Evolutionary conservation across 305 asterid species (phyloP).

Genomic region (Fraxinus sp.): DNA sequence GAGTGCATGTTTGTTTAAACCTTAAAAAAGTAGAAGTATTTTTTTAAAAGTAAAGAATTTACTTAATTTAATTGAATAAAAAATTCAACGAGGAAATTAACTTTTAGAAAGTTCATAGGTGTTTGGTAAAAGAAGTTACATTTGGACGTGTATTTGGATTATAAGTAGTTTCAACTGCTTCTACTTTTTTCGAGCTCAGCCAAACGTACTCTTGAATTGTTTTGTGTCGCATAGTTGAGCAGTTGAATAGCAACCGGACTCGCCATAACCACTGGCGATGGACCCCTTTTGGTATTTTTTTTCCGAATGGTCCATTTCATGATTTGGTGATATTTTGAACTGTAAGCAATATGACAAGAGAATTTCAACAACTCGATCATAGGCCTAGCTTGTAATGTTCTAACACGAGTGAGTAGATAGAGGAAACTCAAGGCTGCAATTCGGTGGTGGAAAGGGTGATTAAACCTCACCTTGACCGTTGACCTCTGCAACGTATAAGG

Average conservation of each 20-base stretch:
- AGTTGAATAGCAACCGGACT: neutral
- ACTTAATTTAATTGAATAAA: neutral
- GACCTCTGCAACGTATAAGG: neutral
- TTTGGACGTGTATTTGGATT: neutral
- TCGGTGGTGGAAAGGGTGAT: neutral
- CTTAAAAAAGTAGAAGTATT: neutral
- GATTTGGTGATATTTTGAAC: neutral
- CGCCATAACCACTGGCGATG: neutral
- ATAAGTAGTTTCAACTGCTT: neutral
- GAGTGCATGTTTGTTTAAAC: neutral
- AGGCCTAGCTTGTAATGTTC: neutral
- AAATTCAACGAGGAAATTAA: neutral
- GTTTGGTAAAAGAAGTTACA: neutral
- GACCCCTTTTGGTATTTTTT: neutral
- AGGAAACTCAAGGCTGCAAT: neutral
- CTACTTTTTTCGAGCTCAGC: neutral
- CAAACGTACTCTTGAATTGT: neutral
- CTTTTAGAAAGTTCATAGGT: neutral
- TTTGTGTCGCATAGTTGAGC: neutral
- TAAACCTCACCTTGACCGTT: neutral
- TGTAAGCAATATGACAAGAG: neutral
- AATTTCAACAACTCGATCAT: neutral
- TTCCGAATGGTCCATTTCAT: neutral
- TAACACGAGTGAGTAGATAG: neutral
- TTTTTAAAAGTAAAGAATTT: neutral